Evolutionary conservation across 2,329 filamentous ascomycete genomes (phyloP).

Genomic region (Arthrobotrys sinensis): DNA sequence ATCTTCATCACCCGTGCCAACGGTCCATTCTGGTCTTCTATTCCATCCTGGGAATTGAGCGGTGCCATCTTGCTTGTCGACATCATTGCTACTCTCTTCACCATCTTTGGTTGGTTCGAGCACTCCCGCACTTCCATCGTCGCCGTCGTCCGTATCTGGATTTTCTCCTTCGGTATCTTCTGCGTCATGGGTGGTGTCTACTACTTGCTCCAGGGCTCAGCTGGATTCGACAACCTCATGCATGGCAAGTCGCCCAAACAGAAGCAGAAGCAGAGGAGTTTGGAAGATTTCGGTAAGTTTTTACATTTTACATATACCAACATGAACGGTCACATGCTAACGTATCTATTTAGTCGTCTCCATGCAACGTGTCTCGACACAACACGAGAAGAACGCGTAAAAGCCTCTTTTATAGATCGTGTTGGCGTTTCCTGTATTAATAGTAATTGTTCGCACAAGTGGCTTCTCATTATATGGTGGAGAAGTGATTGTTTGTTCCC

Average conservation of each 20-base stretch:
- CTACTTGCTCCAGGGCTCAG: slow-evolving; percentile 84
- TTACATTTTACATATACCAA: slow-evolving; percentile 26
- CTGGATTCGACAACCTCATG: slow-evolving; percentile 91
- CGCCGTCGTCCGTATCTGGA: slow-evolving; percentile 88
- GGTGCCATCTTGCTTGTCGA: slow-evolving; percentile 86
- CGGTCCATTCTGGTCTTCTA: slow-evolving; percentile 90
- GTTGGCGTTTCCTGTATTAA: slow-evolving; percentile 63
- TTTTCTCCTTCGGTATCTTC: slow-evolving; percentile 92
- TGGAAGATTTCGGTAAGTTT: slow-evolving; percentile 89
- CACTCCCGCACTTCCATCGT: slow-evolving; percentile 80
- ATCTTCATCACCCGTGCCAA: slow-evolving; percentile 97
- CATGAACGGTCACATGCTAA: slow-evolving; percentile 69
- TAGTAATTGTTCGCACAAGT: slow-evolving; percentile 59
- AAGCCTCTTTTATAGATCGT: slow-evolving; percentile 58
- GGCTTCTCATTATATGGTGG: slow-evolving; percentile 55
- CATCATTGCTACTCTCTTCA: slow-evolving; percentile 87
- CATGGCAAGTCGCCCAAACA: slow-evolving; percentile 88
- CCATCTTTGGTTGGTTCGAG: slow-evolving; percentile 86
- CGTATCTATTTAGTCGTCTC: slow-evolving; percentile 76
- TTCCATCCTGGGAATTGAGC: slow-evolving; percentile 86
- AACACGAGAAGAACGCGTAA: slow-evolving; percentile 90
- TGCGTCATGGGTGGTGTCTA: slow-evolving; percentile 79
- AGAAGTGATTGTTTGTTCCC: slow-evolving; percentile 53
- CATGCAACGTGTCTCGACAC: slow-evolving; percentile 88
- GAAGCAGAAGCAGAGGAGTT: slow-evolving; percentile 84